Percentiles rank a stretch among this genome's conserved stretches.
These are phyloP conservation scores for Platanthera guangdongensis DNA, from an alignment of 106 monocot genomes.

Conservation along the genomic window DNA sequence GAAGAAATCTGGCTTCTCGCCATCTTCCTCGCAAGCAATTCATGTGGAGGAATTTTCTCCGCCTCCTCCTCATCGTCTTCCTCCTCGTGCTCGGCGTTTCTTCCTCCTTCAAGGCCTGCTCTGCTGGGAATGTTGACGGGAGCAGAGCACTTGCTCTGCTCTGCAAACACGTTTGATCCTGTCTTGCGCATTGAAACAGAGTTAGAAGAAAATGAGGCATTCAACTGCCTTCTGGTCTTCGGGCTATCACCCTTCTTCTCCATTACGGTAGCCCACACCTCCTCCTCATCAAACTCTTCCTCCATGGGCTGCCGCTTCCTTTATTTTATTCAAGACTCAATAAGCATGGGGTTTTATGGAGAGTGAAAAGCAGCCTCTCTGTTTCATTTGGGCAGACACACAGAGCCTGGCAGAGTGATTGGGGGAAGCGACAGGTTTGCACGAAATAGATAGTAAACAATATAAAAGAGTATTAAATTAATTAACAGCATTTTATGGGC, in stretches of 20 bases:
- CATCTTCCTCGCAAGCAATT: slow-evolving; percentile 44
- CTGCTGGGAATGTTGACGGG: slow-evolving; percentile 37
- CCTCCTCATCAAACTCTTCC: slow-evolving; percentile 9
- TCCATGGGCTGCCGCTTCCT: neutral
- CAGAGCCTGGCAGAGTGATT: neutral
- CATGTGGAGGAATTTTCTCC: slow-evolving; percentile 33
- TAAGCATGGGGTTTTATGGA: neutral
- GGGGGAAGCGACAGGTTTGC: neutral
- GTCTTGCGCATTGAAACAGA: neutral
- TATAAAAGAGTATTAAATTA: too few species aligned
- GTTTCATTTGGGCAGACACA: neutral
- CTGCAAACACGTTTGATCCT: neutral
- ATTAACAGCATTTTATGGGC: too few species aligned
- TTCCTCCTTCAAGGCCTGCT: neutral
- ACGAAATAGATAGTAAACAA: too few species aligned
- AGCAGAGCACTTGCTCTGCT: slow-evolving; percentile 1
- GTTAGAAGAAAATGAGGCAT: neutral
- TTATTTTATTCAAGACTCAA: neutral
- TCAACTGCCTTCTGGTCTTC: neutral
- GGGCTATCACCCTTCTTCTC: neutral
- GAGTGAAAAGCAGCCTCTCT: neutral
- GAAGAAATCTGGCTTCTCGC: slow-evolving; percentile 50
- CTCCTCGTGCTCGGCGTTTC: neutral
- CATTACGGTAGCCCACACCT: neutral
- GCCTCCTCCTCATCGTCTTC: slow-evolving; percentile 30